Base-by-base conservation (phyloP, 805 yeast species). In the Scheffersomyces amazonensis region DNA sequence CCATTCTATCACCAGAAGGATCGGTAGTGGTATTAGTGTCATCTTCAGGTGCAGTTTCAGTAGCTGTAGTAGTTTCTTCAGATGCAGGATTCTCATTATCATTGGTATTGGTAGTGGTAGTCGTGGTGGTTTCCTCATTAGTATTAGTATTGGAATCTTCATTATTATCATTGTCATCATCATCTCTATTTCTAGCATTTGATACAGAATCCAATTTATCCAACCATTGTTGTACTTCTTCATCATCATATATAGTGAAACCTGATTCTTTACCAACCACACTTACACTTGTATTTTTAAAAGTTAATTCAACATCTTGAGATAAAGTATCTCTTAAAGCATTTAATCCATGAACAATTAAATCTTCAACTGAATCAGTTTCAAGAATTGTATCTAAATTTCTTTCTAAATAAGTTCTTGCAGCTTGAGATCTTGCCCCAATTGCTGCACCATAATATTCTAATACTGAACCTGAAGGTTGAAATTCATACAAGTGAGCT, bases 391-490 rank as follows among this genome's bases (percentile, higher is more conserved):
- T 69, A 25, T 86, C 88, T 56, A 82, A 73, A 49, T 83, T 83
- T 58, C 96, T 81, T 65, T 93, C 99, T 58, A 93, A 69, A 52
- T 88, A 93, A 2, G 99, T 93, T 69, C 95, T 81, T 12, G 96
- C 97, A 35, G 98, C 98, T 66, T 93, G 99, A 2, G 98, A 91
- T 58, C 99, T 79, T 8, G 99, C 98, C 33, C 99, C 99, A 55
- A 93, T 88, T 25, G 99, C 96, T 10, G 96, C 82, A 24, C 96
- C 98, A 50, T 76, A 79, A 58, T 90, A 86, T 63, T 93, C 98
- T 53, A 89, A 71, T 16, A 85, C 93, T 18, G 91, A 82, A 2
- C 99, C 99, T 7, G 95, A 83, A 13, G 99, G 99, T 59, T 87
- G 91, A 66, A 93, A 93, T 69, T 93, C 99, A 62, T 80, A 82